A percentile compares a stretch with the other conserved stretches of the same genome.
These are phyloP conservation scores for Solanum megistacrolobum DNA, from an alignment of 257 asterid species.

Conservation along the genomic window DNA sequence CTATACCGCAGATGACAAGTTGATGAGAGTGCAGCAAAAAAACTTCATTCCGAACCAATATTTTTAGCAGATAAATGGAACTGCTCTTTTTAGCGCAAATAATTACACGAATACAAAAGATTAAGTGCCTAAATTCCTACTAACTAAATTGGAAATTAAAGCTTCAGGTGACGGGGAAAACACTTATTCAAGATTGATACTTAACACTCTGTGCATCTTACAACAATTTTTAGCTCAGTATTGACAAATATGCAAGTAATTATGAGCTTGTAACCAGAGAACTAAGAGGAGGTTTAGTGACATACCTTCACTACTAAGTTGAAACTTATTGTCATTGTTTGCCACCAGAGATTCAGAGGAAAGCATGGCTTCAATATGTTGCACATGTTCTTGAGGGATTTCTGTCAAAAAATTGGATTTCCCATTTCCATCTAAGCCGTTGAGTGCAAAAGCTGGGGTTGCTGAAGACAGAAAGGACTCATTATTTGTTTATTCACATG, in stretches of 20 bases:
- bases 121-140: not conserved
- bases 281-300: not conserved
- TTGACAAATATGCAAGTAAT: not conserved
- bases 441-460: slow-evolving; percentile 14
- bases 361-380: slow-evolving; percentile 16
- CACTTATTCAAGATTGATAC: not conserved
- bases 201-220: not conserved
- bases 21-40: not conserved
- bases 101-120: not conserved
- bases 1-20: not conserved
- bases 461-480: slow-evolving; percentile 13
- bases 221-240: not conserved
- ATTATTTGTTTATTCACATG: slow-evolving; percentile 26
- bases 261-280: not conserved
- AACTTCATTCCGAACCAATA: not conserved
- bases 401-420: slow-evolving; percentile 21
- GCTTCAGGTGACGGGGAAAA: not conserved
- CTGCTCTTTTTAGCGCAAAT: not conserved
- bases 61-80: not conserved
- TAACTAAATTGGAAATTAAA: not conserved
- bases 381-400: slow-evolving; percentile 30
- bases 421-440: slow-evolving; percentile 18
- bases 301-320: slow-evolving; percentile 12
- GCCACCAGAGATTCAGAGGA: slow-evolving; percentile 19
- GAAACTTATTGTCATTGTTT: slow-evolving; percentile 14